Evolutionary conservation across 1,284 basidiomycete species (phyloP), one percentile per base, ranked within the genome.

Genomic region (Sporisorium sorghi): DNA sequence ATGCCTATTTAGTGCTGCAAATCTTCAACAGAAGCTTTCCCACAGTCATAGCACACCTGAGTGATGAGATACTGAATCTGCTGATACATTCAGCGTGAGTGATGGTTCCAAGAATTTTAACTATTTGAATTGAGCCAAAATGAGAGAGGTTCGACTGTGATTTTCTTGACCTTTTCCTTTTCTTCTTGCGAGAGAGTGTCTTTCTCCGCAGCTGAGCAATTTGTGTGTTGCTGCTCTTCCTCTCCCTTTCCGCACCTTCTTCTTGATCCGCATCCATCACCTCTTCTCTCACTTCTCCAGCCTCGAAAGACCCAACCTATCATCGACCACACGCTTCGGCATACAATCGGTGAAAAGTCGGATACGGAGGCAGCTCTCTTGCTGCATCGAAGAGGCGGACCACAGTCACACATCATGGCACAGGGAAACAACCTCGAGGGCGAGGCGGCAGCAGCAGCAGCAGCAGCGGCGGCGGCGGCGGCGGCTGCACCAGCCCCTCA

Each of bases 401-500:
- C 35, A 17, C 5, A 30, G 28, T 47, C 24, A 10, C 23, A 42
- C 52, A 55, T n/a, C 35, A 72, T 63, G 70, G 53, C 64, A 5
- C 50, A 56, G 30, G 64, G 60, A 30, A 57, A 73, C 11, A 40
- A 42, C 14, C 28, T 39, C 32, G 64, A 59, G 24, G 48, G 33
- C 9, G 39, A 51, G 4, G n/a, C 37, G 1, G 37, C 37, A 2
- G 15, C 44, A 1, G 23, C 44, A 12, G 58, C 56, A 50, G n/a
- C 52, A 8, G 37, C 51, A 5, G 52, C 39, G 11, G 43, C 54
- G 15, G 17, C 35, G 2, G 35, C 35, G 2, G 14, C 44, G 1
- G 23, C 44, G 14, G 58, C 56, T 48, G n/a, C 52, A 8, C 42
- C 51, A 5, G 52, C 52, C 5, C 28, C 52, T 4, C 57, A 70